Percentiles rank a stretch among this genome's conserved stretches.
Evolutionary conservation across 2,329 filamentous ascomycete genomes (phyloP).

Genomic region (Fusarium algeriense): DNA sequence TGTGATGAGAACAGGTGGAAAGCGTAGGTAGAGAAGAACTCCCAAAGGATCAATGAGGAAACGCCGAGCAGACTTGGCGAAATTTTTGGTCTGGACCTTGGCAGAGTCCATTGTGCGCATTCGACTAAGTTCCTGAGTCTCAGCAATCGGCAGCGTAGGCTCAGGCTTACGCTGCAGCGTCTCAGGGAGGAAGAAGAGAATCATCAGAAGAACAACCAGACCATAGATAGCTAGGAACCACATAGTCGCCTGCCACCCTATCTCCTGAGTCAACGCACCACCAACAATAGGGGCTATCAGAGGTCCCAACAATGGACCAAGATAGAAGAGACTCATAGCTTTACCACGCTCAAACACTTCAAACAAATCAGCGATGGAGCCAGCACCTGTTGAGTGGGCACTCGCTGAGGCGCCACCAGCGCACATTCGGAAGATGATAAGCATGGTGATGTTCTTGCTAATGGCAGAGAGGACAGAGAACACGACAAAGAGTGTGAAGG

Average conservation of each 20-base stretch:
- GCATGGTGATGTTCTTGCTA: slow-evolving; percentile 77
- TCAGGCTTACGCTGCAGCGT: slow-evolving; percentile 61
- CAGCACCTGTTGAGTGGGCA: slow-evolving; percentile 85
- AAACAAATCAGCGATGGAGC: slow-evolving; percentile 87
- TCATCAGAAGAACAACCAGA: slow-evolving; percentile 64
- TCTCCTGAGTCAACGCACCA: slow-evolving; percentile 74
- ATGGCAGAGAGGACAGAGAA: slow-evolving; percentile 78
- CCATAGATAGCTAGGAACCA: slow-evolving; percentile 83
- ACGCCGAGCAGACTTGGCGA: slow-evolving; percentile 66
- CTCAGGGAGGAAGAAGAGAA: slow-evolving; percentile 74
- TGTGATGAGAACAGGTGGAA: slow-evolving; percentile 77
- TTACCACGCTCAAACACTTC: slow-evolving; percentile 76
- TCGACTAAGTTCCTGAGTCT: slow-evolving; percentile 52
- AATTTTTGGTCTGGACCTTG: slow-evolving; percentile 66
- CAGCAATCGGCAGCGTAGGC: background rate
- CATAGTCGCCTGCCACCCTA: slow-evolving; percentile 81
- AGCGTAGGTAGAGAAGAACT: slow-evolving; percentile 78
- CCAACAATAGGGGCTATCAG: slow-evolving; percentile 82
- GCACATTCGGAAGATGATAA: slow-evolving; percentile 80
- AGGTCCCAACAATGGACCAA: slow-evolving; percentile 81
- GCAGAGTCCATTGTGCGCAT: slow-evolving; percentile 73
- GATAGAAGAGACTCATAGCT: slow-evolving; percentile 87
- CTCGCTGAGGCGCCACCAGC: slow-evolving; percentile 82
- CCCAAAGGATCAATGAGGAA: slow-evolving; percentile 78
- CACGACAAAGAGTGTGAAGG: slow-evolving; percentile 78